phyloP scores from a whole-genome alignment of 768 basidiomycete genomes.

The Kwoniella dendrophila region DNA sequence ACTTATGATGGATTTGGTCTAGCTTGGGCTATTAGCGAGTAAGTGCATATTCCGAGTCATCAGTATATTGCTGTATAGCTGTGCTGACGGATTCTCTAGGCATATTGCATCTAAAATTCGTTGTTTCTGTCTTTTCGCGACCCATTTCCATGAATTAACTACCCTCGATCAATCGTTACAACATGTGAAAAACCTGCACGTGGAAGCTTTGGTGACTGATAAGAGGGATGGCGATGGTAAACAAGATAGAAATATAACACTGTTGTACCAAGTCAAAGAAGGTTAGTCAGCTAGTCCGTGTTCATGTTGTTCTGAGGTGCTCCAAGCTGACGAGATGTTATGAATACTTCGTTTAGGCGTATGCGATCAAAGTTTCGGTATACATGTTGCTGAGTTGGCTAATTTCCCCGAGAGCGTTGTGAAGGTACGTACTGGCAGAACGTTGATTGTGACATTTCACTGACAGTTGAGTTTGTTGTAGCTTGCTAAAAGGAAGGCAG shows the following conservation, averaged over 20 bases:
- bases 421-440: constrained; percentile 61
- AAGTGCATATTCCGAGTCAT: constrained; percentile 39
- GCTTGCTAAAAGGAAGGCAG: constrained; percentile 89
- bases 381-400: constrained; percentile 94
- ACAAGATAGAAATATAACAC: constrained; percentile 74
- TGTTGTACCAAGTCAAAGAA: constrained; percentile 73
- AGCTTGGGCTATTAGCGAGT: constrained; percentile 99
- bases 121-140: constrained; percentile 94
- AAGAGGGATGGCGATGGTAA: constrained; percentile 49
- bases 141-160: constrained; percentile 97
- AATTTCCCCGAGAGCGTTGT: constrained; percentile 96
- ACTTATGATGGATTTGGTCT: constrained; percentile 97
- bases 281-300: constrained; percentile 61
- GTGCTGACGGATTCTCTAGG: constrained; percentile 58
- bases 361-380: constrained; percentile 97
- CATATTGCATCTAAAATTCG: constrained; percentile 90
- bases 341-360: constrained; percentile 66
- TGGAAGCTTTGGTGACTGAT: constrained; percentile 83
- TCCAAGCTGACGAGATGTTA: neutral
- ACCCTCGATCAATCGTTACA: constrained; percentile 80
- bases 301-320: neutral
- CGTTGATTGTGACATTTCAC: neutral
- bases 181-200: constrained; percentile 92
- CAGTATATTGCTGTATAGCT: neutral
- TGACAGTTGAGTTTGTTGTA: constrained; percentile 47